phyloP scores from a whole-genome alignment of 1,284 basidiomycete genomes.

The Melampsora americana region DNA sequence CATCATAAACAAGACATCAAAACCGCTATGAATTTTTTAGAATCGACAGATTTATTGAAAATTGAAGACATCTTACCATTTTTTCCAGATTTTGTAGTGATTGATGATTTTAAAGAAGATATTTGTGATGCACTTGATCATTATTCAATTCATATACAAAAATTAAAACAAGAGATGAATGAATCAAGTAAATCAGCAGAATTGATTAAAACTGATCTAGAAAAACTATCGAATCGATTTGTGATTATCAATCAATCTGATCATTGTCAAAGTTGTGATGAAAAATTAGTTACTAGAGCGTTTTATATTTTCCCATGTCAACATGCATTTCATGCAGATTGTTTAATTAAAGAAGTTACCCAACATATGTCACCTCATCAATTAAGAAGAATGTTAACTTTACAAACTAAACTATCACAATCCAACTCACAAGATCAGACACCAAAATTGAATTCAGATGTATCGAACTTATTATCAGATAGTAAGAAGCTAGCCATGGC shows the following conservation, averaged over 20 bases:
- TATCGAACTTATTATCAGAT: conserved; percentile 60
- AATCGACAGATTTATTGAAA: conserved; percentile 87
- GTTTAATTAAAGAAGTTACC: conserved; percentile 66
- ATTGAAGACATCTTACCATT: conserved; percentile 98
- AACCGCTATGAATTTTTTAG: conserved; percentile 94
- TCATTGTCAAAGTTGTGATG: conserved; percentile 75
- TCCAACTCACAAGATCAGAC: not conserved
- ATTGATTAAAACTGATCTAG: conserved; percentile 83
- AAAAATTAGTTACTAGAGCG: conserved; percentile 67
- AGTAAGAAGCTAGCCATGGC: conserved; percentile 77
- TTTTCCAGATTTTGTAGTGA: conserved; percentile 99
- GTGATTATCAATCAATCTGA: conserved; percentile 86
- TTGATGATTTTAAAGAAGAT: conserved; percentile 99
- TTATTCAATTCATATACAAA: conserved; percentile 86
- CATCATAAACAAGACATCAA: conserved; percentile 97
- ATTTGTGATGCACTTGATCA: conserved; percentile 93
- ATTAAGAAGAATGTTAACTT: conserved; percentile 73
- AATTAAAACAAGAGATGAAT: conserved; percentile 90
- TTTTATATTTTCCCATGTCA: conserved; percentile 99
- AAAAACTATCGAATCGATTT: conserved; percentile 78
- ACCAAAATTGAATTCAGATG: conserved; percentile 8
- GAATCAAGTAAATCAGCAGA: conserved; percentile 87
- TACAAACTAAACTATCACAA: conserved; percentile 69
- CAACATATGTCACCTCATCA: conserved; percentile 77
- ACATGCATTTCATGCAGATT: conserved; percentile 64